These are phyloP conservation scores for Diplodia seriata DNA, from an alignment of 2,329 filamentous ascomycete species.

Conservation along the genomic window DNA sequence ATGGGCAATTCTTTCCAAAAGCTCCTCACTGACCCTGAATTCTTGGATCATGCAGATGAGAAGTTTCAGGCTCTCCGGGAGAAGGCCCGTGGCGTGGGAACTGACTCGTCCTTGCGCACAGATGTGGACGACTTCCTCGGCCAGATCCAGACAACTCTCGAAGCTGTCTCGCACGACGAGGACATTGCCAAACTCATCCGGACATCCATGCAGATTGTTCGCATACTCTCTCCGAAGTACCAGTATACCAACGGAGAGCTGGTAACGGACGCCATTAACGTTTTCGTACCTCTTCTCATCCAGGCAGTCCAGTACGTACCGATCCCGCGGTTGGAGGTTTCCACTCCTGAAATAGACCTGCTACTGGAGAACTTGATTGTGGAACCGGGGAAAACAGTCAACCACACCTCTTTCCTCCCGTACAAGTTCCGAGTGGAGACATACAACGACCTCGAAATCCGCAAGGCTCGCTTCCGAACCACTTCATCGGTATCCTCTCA, in stretches of 20 bases:
- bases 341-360: constrained; percentile 81
- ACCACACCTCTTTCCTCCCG: constrained; percentile 86
- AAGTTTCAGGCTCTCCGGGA: constrained; percentile 66
- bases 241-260: constrained; percentile 73
- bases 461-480: constrained; percentile 76
- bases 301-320: constrained; percentile 84
- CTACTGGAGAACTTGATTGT: constrained; percentile 89
- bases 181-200: constrained; percentile 73
- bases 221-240: constrained; percentile 71
- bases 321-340: constrained; percentile 87
- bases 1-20: constrained; percentile 77
- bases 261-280: constrained; percentile 75
- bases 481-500: constrained; percentile 72
- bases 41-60: constrained; percentile 77
- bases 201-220: constrained; percentile 71
- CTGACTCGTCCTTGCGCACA: constrained; percentile 70
- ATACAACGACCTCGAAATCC: constrained; percentile 84
- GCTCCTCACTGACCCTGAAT: constrained; percentile 83
- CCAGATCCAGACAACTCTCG: constrained; percentile 71
- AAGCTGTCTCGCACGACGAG: constrained; percentile 72
- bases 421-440: constrained; percentile 82
- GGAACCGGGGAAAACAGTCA: constrained; percentile 83
- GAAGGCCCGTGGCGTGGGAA: constrained; percentile 64
- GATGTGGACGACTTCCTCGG: constrained; percentile 76
- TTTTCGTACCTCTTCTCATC: constrained; percentile 80